Conservation (phyloP, 345 rosid species). For the Lepidium didymum region DNA sequence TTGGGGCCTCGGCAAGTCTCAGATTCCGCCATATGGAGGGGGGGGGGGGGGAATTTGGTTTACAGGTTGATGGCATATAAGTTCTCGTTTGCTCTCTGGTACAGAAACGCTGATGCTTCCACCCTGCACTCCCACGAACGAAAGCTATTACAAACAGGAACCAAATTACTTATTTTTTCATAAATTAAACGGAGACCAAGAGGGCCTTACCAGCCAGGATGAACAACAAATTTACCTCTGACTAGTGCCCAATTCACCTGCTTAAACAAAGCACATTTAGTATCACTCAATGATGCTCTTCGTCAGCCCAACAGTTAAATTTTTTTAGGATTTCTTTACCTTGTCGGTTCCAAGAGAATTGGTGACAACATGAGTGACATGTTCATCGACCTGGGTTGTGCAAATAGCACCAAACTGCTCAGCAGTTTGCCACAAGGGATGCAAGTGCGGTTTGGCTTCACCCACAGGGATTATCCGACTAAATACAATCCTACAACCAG, state of each 20-base stretch:
- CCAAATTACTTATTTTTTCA: background rate
- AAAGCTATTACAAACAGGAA: conserved; percentile 9
- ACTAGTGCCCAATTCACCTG: conserved; percentile 96
- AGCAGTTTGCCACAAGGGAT: conserved; percentile 95
- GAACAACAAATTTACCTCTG: conserved; percentile 74
- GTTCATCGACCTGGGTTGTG: conserved; percentile 78
- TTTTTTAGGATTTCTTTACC: conserved; percentile 53
- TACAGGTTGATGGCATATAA: conserved; percentile 77
- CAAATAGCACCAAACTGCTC: conserved; percentile 98
- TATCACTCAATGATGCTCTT: background rate
- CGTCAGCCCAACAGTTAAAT: background rate
- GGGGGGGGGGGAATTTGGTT: conserved; percentile 13
- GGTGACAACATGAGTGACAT: conserved; percentile 96
- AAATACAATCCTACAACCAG: conserved; percentile 80
- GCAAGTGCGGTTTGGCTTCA: conserved; percentile 88
- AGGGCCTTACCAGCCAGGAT: conserved; percentile 87
- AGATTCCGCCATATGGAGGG: background rate
- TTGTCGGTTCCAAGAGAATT: conserved; percentile 93
- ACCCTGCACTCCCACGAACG: conserved; percentile 53
- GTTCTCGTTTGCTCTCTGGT: conserved; percentile 86
- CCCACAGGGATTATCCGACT: conserved; percentile 94
- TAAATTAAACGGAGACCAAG: background rate
- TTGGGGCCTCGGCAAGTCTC: conserved; percentile 9
- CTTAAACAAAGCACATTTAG: conserved; percentile 25
- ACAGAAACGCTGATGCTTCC: conserved; percentile 97